These are phyloP conservation scores for Paulownia fortunei DNA, from an alignment of 257 asterid genomes.

Conservation along the genomic window DNA sequence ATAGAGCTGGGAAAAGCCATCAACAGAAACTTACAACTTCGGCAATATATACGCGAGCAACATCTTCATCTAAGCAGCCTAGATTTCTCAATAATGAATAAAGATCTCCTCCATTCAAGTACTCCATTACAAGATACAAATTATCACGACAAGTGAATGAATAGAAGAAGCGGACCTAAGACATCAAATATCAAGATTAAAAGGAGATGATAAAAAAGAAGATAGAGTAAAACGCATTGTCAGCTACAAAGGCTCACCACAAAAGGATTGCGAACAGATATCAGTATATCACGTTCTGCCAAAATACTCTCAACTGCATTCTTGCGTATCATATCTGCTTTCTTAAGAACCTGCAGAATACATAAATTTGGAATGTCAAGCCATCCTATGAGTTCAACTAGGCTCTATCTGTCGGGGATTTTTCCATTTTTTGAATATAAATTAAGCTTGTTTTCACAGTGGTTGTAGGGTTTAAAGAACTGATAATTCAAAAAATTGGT, in stretches of 20 bases:
- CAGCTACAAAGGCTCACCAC: slow-evolving; percentile 79
- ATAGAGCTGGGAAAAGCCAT: slow-evolving; percentile 25
- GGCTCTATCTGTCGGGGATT: background rate
- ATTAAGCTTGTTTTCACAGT: background rate
- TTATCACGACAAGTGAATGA: slow-evolving; percentile 99
- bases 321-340: slow-evolving; percentile 99
- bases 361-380: slow-evolving; percentile 27
- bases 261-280: slow-evolving; percentile 98
- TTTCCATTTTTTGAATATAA: slow-evolving; percentile 9
- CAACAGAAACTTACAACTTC: slow-evolving; percentile 85
- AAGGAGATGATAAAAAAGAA: slow-evolving; percentile 28
- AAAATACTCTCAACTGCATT: slow-evolving; percentile 99
- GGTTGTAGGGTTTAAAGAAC: background rate
- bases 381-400: background rate
- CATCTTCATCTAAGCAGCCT: slow-evolving; percentile 98
- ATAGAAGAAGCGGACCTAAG: slow-evolving; percentile 95
- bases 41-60: slow-evolving; percentile 93
- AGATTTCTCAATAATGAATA: slow-evolving; percentile 95
- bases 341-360: slow-evolving; percentile 79
- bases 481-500: background rate
- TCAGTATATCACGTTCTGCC: slow-evolving; percentile 97
- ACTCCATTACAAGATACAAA: slow-evolving; percentile 99
- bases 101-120: slow-evolving; percentile 98
- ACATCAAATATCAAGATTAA: slow-evolving; percentile 36
- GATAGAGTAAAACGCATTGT: slow-evolving; percentile 25